phyloP scores from a whole-genome alignment of 768 basidiomycete species.

The Rhizopogon vesiculosus region DNA sequence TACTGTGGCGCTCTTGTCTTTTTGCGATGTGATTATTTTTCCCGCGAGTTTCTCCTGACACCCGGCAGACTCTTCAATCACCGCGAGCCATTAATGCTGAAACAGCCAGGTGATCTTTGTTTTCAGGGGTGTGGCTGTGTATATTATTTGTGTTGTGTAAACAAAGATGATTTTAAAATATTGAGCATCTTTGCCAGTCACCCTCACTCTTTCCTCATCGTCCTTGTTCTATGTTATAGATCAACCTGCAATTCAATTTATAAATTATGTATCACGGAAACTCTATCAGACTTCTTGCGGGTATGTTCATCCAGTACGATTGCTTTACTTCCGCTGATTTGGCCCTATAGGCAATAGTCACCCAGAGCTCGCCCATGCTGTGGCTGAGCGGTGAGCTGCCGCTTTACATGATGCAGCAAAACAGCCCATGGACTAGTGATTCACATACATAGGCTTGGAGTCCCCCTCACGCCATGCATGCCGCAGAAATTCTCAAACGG shows the following conservation, averaged over 20 bases:
- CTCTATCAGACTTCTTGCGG: slow-evolving; percentile 71
- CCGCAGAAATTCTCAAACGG: slow-evolving; percentile 93
- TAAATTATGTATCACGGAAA: slow-evolving; percentile 76
- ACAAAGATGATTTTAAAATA: slow-evolving; percentile 3
- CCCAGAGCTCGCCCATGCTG: slow-evolving; percentile 91
- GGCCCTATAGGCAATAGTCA: slow-evolving; percentile 85
- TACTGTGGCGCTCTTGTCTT: too few species aligned
- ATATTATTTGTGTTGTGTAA: slow-evolving; percentile 9
- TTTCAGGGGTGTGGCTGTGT: background rate
- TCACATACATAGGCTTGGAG: slow-evolving; percentile 72
- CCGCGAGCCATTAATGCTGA: too few species aligned
- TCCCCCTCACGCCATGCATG: slow-evolving; percentile 79
- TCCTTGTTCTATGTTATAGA: slow-evolving; percentile 6
- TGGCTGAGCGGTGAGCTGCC: slow-evolving; percentile 93
- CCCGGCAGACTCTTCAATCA: background rate
- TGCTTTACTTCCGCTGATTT: slow-evolving; percentile 7
- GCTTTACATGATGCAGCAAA: slow-evolving; percentile 30
- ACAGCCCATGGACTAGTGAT: slow-evolving; percentile 46
- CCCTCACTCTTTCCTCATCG: background rate
- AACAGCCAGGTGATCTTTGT: too few species aligned
- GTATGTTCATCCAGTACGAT: slow-evolving; percentile 33
- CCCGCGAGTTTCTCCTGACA: background rate
- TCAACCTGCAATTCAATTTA: slow-evolving; percentile 23
- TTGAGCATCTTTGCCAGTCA: background rate
- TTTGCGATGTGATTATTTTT: background rate